A percentile compares a stretch with the other conserved stretches of the same genome.
phyloP scores from a whole-genome alignment of 2,329 filamentous ascomycete species.

The Beauveria pseudobassiana region DNA sequence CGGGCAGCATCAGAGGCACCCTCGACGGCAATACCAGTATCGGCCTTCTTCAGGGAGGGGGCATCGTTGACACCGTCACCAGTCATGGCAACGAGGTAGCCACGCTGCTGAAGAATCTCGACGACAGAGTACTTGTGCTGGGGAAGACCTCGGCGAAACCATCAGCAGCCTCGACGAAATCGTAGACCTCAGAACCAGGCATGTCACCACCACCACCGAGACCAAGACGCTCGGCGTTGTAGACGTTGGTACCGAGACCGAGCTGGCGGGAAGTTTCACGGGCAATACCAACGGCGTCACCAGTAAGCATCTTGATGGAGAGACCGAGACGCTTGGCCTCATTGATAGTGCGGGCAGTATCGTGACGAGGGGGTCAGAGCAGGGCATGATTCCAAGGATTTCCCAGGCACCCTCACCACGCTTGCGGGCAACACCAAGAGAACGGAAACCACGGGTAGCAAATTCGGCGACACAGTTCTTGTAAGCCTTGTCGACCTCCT shows the following conservation, averaged over 20 bases:
- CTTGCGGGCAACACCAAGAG: conserved; percentile 88
- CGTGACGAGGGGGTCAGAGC: conserved; percentile 87
- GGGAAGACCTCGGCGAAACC: conserved; percentile 90
- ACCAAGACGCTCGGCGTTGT: conserved; percentile 88
- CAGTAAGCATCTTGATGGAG: conserved; percentile 93
- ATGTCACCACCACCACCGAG: conserved; percentile 85
- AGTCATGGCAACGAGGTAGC: conserved; percentile 92
- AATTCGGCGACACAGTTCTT: conserved; percentile 92
- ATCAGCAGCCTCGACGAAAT: conserved; percentile 92
- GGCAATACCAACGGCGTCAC: conserved; percentile 88
- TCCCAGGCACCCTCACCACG: conserved; percentile 76
- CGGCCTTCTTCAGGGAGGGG: conserved; percentile 88
- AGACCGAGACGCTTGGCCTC: conserved; percentile 83
- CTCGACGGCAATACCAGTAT: conserved; percentile 92
- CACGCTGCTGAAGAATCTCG: conserved; percentile 87
- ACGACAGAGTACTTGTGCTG: conserved; percentile 95
- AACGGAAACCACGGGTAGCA: conserved; percentile 87
- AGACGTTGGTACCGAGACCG: conserved; percentile 86
- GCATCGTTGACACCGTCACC: conserved; percentile 94
- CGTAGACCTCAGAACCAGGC: conserved; percentile 88
- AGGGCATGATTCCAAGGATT: conserved; percentile 92
- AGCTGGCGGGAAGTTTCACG: conserved; percentile 87
- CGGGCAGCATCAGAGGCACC: conserved; percentile 86
- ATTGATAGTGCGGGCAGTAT: conserved; percentile 83
- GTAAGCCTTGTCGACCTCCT: conserved; percentile 72